Evolutionary conservation across 2,329 filamentous ascomycete species (phyloP), one percentile per base, ranked within the genome.

Genomic region (Colletotrichum euphorbiae): DNA sequence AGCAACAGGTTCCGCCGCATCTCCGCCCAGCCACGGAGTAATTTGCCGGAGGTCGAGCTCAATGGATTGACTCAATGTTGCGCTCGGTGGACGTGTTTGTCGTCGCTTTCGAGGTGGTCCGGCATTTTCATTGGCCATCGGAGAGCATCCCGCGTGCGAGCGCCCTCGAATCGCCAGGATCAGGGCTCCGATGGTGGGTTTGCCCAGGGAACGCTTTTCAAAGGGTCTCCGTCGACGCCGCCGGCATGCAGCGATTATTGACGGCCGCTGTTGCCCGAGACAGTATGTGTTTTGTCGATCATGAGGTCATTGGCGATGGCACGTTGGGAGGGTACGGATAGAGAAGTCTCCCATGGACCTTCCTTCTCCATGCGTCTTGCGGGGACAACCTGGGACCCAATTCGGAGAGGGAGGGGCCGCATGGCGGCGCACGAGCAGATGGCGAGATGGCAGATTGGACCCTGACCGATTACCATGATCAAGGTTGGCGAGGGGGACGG

Each of bases 281-380:
- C 12, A 59, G 68, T 3, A 40, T 31, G 19, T 54, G 52, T 38
- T 19, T 13, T 45, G 68, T 46, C 64, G 64, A 70, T 70, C 64
- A 70, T 70, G 68, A 70, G 64, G 64, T 70, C 68, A 70, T 70
- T 55, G 45, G 48, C n/a, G 43, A 57, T 57, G 48, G n/a, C 28
- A 52, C n/a, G 43, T 48, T 58, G 50, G 46, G 28, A 62, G 51
- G 56, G 42, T 19, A n/a, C n/a, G n/a, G n/a, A n/a, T n/a, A 57
- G 56, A 38, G 67, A 67, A 56, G 19, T 69, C 45, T 69, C 62
- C 62, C 62, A 59, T 58, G 54, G 42, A 33, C 19, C 54, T 65
- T 68, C 46, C 54, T 59, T 50, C 31, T 51, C 40, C 61, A 61
- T 65, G 65, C 61, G 61, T 65, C 62, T 59, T 65, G 65, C 61